These are phyloP conservation scores for Lagenidium sp. DNA, from an alignment of 352 stramenopile genomes.

Conservation along the genomic window DNA sequence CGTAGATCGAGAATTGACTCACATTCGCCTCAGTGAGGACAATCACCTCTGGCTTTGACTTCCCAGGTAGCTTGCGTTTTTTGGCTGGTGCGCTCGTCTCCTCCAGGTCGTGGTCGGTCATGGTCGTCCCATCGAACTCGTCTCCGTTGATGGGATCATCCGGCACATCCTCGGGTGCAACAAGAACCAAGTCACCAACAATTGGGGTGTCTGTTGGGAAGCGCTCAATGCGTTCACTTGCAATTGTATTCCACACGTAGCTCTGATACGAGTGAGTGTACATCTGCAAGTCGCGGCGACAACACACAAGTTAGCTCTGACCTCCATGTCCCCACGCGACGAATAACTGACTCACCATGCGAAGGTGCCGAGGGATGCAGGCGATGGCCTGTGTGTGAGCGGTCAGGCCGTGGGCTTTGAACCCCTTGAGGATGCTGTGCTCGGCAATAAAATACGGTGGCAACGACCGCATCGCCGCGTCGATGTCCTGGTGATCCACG, in stretches of 20 bases:
- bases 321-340: not conserved
- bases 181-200: conserved; percentile 89
- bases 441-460: conserved; percentile 82
- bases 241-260: conserved; percentile 94
- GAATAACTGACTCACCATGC: conserved; percentile 40
- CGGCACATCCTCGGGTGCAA: conserved; percentile 5
- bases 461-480: conserved; percentile 41
- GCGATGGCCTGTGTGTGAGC: conserved; percentile 57
- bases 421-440: conserved; percentile 51
- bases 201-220: conserved; percentile 58
- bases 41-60: conserved; percentile 10
- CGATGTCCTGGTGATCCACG: conserved; percentile 45
- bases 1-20: conserved; percentile 85
- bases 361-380: conserved; percentile 71
- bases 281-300: conserved; percentile 32
- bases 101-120: no score
- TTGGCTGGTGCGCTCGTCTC: conserved; percentile 8
- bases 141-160: conserved; percentile 24
- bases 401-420: conserved; percentile 44
- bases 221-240: conserved; percentile 81
- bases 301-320: not conserved
- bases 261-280: conserved; percentile 92
- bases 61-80: conserved; percentile 18
- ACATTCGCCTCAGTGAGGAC: conserved; percentile 89
- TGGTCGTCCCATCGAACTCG: no score